Evolutionary conservation across 1,284 basidiomycete genomes (phyloP).

Genomic region (Marasmius sp.): DNA sequence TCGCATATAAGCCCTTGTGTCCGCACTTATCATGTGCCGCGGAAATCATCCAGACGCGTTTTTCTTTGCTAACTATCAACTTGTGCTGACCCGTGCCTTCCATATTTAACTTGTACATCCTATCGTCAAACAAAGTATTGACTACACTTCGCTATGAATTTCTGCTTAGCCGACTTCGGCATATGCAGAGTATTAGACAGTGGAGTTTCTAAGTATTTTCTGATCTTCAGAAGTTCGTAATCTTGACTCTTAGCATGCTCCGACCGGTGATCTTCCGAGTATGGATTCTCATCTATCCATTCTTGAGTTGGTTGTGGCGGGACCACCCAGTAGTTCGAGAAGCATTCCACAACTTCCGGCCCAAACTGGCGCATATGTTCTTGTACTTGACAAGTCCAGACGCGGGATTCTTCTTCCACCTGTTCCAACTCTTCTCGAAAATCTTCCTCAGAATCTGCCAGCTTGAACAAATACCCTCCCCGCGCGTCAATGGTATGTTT

Average conservation of each 20-base stretch:
- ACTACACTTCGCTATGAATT: not conserved
- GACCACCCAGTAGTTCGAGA: not conserved
- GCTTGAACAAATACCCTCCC: constrained; percentile 7
- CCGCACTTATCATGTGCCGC: not conserved
- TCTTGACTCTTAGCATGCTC: no score
- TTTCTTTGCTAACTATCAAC: not conserved
- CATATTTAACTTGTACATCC: constrained; percentile 1
- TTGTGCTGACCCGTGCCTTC: constrained; percentile 7
- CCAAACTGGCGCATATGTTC: not conserved
- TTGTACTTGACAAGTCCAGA: not conserved
- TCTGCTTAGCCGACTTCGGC: not conserved
- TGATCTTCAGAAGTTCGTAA: constrained; percentile 7
- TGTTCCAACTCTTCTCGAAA: not conserved
- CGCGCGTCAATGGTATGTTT: constrained; percentile 13
- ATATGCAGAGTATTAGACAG: constrained; percentile 10
- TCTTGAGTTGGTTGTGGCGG: not conserved
- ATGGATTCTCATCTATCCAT: not conserved
- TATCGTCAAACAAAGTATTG: not conserved
- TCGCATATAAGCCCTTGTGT: constrained; percentile 10
- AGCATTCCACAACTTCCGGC: not conserved
- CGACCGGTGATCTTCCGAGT: not conserved
- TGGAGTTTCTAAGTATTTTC: constrained; percentile 7
- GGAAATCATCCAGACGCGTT: not conserved
- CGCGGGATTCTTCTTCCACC: not conserved
- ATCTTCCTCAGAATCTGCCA: not conserved